Percentiles rank a stretch among this genome's conserved stretches.
phyloP scores from a whole-genome alignment of 495 filamentous ascomycete genomes.

The Penicillium egyptiacum region DNA sequence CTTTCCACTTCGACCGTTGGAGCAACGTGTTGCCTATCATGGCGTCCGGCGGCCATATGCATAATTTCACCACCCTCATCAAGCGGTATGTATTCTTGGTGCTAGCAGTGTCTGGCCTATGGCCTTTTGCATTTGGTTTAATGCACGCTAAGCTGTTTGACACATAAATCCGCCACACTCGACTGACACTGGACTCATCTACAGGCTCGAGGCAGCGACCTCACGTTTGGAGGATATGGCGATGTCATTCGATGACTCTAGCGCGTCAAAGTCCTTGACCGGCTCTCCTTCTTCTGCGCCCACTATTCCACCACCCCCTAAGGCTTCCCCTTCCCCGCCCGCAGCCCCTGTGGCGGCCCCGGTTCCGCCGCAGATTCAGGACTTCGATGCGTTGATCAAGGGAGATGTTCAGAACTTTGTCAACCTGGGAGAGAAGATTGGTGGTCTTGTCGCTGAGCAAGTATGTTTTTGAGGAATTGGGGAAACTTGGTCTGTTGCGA shows the following conservation, averaged over 20 bases:
- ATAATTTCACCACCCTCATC: slow-evolving; percentile 95
- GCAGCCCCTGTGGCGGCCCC: slow-evolving; percentile 54
- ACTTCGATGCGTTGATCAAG: slow-evolving; percentile 79
- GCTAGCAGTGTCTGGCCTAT: not conserved
- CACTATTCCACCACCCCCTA: slow-evolving; percentile 37
- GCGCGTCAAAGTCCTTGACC: slow-evolving; percentile 49
- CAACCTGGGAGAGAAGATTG: slow-evolving; percentile 72
- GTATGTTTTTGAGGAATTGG: slow-evolving; percentile 37
- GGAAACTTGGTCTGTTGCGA: not conserved
- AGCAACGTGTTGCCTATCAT: slow-evolving; percentile 45
- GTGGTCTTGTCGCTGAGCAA: slow-evolving; percentile 78
- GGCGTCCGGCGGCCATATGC: slow-evolving; percentile 68
- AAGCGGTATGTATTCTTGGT: slow-evolving; percentile 70
- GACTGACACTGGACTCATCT: slow-evolving; percentile 28
- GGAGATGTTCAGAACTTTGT: slow-evolving; percentile 75
- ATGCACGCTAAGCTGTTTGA: slow-evolving; percentile 1
- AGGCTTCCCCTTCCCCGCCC: slow-evolving; percentile 43
- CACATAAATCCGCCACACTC: not conserved
- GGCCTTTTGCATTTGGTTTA: slow-evolving; percentile 1
- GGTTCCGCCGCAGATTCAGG: slow-evolving; percentile 75
- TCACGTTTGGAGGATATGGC: slow-evolving; percentile 96
- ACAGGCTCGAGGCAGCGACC: slow-evolving; percentile 95
- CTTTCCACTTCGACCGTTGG: slow-evolving; percentile 7
- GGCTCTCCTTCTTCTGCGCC: slow-evolving; percentile 41
- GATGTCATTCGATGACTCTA: slow-evolving; percentile 59